Percentiles rank a stretch among this genome's conserved stretches.
Evolutionary conservation across 2,329 filamentous ascomycete species (phyloP).

Genomic region (Sclerotinia trifoliorum): DNA sequence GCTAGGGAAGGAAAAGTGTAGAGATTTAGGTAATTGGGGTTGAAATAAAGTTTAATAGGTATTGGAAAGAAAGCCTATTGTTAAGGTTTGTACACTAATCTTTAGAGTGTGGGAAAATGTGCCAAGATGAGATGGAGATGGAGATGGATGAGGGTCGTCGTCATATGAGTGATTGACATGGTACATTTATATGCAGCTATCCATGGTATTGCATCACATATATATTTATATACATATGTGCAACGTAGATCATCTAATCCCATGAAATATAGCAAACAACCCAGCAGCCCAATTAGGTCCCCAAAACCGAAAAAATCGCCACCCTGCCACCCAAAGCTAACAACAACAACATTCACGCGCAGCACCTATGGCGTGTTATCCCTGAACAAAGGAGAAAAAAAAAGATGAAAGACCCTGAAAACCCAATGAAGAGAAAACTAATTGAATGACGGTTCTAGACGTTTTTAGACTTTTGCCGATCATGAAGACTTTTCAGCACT

Average conservation of each 20-base stretch:
- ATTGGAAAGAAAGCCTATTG: no score
- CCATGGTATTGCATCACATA: neutral
- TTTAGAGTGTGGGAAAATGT: no score
- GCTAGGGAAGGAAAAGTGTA: no score
- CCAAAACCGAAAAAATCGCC: neutral
- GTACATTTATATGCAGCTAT: neutral
- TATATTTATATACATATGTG: neutral
- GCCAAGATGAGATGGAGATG: no score
- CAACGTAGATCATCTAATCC: neutral
- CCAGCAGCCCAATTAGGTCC: neutral
- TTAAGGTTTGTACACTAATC: no score
- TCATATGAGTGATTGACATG: neutral
- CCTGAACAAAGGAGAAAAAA: no score
- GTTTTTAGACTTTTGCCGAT: neutral
- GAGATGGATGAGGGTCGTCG: no score
- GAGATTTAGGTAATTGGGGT: no score
- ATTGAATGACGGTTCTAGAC: neutral
- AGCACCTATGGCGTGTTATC: neutral
- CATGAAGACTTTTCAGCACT: neutral
- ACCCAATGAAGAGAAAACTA: no score
- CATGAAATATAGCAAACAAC: neutral
- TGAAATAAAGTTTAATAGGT: no score
- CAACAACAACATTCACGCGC: neutral
- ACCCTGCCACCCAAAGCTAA: neutral
- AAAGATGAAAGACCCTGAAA: no score